A percentile compares a stretch with the other conserved stretches of the same genome.
Conservation (phyloP, 306 rosid species). For the Carpinus fangiana region DNA sequence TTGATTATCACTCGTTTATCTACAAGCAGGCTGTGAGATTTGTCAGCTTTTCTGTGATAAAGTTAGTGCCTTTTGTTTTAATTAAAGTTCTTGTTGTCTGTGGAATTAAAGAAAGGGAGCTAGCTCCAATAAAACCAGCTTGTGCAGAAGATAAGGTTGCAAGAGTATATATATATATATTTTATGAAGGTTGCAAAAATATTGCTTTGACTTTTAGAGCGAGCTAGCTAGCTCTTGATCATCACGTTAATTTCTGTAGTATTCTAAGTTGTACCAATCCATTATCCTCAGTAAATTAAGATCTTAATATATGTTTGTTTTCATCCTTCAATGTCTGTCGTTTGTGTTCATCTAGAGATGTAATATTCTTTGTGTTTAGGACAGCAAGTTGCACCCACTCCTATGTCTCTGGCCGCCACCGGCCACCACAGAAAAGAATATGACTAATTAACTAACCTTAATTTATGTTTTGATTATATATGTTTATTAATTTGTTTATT, state of each 20-base stretch:
- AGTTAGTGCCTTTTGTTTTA: too few species aligned
- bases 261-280: constrained; percentile 9
- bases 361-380: not conserved
- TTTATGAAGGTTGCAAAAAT: too few species aligned
- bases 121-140: too few species aligned
- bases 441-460: not conserved
- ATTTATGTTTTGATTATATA: not conserved
- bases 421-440: not conserved
- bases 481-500: not conserved
- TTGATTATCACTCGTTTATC: too few species aligned
- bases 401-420: not conserved
- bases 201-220: too few species aligned
- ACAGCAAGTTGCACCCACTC: not conserved
- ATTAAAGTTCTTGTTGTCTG: too few species aligned
- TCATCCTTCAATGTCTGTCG: not conserved
- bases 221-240: not conserved
- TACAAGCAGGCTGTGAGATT: too few species aligned
- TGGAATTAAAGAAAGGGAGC: too few species aligned
- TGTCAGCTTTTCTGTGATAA: too few species aligned
- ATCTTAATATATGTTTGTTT: not conserved
- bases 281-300: constrained; percentile 12
- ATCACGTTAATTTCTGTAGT: constrained; percentile 17
- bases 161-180: too few species aligned
- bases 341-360: not conserved
- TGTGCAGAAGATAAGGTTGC: too few species aligned